phyloP scores from a whole-genome alignment of 148 eudicot genomes.

The Nepenthes gracilis region DNA sequence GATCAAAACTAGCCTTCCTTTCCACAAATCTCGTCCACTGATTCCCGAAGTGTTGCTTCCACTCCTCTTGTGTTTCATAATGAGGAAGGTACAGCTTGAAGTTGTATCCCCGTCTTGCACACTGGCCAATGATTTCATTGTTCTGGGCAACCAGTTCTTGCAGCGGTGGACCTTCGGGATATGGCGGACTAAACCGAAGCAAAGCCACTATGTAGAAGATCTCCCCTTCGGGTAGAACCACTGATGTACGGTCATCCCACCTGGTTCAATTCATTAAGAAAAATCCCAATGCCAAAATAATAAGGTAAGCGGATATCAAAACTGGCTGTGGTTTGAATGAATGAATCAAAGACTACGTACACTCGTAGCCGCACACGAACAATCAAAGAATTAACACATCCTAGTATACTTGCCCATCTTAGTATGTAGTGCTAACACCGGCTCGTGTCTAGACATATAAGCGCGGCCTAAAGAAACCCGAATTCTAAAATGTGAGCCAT shows the following conservation, averaged over 20 bases:
- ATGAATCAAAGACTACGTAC: no score
- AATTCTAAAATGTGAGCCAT: no score
- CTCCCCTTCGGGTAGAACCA: constrained; percentile 58
- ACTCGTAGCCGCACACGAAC: no score
- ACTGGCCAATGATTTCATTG: constrained; percentile 34
- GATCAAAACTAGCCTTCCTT: constrained; percentile 57
- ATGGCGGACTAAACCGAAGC: constrained; percentile 50
- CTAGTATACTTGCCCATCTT: no score
- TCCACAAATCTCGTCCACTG: constrained; percentile 61
- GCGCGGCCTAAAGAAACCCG: no score
- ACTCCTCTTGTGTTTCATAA: constrained; percentile 42
- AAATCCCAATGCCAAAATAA: no score
- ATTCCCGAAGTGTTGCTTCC: constrained; percentile 75
- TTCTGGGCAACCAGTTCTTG: constrained; percentile 53
- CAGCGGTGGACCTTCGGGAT: constrained; percentile 35
- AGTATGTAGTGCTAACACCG: no score
- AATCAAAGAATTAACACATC: no score
- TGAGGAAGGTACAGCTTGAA: constrained; percentile 78
- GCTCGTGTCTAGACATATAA: no score
- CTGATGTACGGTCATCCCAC: constrained; percentile 75
- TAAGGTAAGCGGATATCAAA: no score
- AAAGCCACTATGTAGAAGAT: constrained; percentile 76
- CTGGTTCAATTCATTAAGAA: constrained; percentile 13
- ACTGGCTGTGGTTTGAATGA: no score
- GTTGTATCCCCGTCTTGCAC: constrained; percentile 38